These are phyloP conservation scores for Suillus discolor DNA, from an alignment of 768 basidiomycete genomes.

Conservation along the genomic window DNA sequence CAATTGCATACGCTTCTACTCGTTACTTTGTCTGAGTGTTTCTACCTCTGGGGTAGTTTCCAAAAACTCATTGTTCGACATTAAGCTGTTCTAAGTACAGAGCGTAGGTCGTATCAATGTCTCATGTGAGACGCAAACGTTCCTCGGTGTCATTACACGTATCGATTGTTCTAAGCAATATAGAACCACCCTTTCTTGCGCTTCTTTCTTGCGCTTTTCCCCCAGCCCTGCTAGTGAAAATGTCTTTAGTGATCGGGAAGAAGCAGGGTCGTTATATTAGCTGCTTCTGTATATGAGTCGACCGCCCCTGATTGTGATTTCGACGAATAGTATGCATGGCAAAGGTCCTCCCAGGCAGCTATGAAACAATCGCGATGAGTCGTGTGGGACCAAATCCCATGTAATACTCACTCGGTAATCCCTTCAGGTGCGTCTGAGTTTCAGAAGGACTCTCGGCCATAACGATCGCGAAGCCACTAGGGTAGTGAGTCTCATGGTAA, in stretches of 20 bases:
- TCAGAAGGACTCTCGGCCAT: conserved; percentile 28
- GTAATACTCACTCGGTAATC: conserved; percentile 18
- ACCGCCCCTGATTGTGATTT: conserved; percentile 24
- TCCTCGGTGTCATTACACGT: neutral
- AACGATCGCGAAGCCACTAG: conserved; percentile 30
- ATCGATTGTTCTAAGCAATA: neutral
- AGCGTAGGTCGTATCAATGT: neutral
- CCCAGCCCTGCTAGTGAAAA: neutral
- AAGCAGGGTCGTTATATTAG: conserved; percentile 20
- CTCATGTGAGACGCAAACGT: neutral
- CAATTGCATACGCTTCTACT: neutral
- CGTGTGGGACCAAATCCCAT: neutral
- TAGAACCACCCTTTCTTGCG: neutral
- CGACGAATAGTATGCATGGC: conserved; percentile 24
- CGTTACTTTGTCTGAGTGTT: neutral
- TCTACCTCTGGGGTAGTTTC: neutral
- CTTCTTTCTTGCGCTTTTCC: neutral
- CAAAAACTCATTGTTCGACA: neutral
- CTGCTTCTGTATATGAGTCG: conserved; percentile 20
- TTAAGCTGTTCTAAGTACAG: neutral
- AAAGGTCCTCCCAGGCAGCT: conserved; percentile 29
- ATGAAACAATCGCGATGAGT: neutral
- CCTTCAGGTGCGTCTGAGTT: conserved; percentile 15
- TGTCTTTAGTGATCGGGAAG: conserved; percentile 10
- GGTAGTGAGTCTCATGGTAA: neutral